phyloP scores from a whole-genome alignment of 148 eudicot species.

The Heliosperma pusillum region DNA sequence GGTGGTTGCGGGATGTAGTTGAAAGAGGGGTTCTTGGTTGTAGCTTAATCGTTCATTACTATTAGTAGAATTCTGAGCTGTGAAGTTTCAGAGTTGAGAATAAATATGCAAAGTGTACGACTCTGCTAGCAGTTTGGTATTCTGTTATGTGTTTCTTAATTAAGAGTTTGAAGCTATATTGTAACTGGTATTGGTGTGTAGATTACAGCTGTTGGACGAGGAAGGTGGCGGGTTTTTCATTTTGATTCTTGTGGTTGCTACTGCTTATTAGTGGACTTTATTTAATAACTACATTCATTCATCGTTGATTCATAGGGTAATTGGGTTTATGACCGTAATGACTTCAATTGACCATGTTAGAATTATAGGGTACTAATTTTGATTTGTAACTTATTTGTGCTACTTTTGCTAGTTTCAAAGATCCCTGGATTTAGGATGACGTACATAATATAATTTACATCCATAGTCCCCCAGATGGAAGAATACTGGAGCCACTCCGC shows the following conservation, averaged over 20 bases:
- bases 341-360: neutral
- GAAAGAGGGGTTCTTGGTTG: constrained; percentile 1
- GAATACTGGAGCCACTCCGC: too few relatives aligned
- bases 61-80: too few relatives aligned
- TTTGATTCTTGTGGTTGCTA: neutral
- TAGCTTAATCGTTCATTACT: neutral
- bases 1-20: neutral
- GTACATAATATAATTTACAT: neutral
- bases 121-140: neutral
- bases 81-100: too few relatives aligned
- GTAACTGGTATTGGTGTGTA: neutral
- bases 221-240: neutral
- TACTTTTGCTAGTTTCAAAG: neutral
- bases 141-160: neutral
- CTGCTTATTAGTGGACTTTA: neutral
- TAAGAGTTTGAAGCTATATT: neutral
- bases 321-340: neutral
- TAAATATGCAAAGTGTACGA: too few relatives aligned
- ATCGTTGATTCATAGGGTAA: too few relatives aligned
- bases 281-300: neutral
- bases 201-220: neutral
- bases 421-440: neutral
- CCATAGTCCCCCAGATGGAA: too few relatives aligned
- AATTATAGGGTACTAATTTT: neutral
- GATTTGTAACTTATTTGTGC: neutral